Evolutionary conservation across 768 basidiomycete species (phyloP).

Genomic region (Leccinellum luteum): DNA sequence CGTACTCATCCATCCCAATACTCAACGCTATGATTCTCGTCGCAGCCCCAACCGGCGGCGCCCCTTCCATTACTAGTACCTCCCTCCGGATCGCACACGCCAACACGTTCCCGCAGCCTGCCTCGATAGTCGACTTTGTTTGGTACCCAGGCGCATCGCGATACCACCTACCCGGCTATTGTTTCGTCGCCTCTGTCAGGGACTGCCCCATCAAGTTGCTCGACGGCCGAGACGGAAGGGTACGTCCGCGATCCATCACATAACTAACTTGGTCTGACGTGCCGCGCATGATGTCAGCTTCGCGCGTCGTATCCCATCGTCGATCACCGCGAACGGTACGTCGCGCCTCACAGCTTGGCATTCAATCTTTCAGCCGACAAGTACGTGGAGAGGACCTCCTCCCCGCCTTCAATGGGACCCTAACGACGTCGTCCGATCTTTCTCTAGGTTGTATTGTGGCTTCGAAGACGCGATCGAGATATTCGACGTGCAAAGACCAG

Average conservation of each 20-base stretch:
- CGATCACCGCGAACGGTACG: conserved; percentile 88
- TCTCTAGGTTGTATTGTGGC: conserved; percentile 71
- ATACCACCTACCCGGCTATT: conserved; percentile 61
- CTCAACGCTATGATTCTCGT: not conserved
- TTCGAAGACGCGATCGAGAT: conserved; percentile 84
- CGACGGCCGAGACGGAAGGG: conserved; percentile 75
- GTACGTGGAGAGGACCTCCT: conserved; percentile 37
- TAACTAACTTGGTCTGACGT: not conserved
- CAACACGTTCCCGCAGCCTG: conserved; percentile 48
- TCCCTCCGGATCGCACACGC: conserved; percentile 9
- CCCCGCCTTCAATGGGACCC: no score
- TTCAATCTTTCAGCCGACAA: conserved; percentile 70
- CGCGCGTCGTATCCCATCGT: conserved; percentile 90
- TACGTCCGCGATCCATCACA: conserved; percentile 31
- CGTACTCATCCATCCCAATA: not conserved
- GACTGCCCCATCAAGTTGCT: conserved; percentile 85
- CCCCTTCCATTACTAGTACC: not conserved
- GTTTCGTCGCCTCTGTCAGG: conserved; percentile 80
- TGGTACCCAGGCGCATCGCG: conserved; percentile 84
- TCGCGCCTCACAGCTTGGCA: conserved; percentile 81
- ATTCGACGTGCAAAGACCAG: conserved; percentile 73
- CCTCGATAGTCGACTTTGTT: conserved; percentile 70
- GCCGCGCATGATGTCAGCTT: conserved; percentile 49
- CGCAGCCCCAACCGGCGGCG: not conserved
- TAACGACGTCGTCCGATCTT: no score